These are phyloP conservation scores for Plasmodium reichenowi DNA, from an alignment of 169 alveolate species.

Conservation along the genomic window DNA sequence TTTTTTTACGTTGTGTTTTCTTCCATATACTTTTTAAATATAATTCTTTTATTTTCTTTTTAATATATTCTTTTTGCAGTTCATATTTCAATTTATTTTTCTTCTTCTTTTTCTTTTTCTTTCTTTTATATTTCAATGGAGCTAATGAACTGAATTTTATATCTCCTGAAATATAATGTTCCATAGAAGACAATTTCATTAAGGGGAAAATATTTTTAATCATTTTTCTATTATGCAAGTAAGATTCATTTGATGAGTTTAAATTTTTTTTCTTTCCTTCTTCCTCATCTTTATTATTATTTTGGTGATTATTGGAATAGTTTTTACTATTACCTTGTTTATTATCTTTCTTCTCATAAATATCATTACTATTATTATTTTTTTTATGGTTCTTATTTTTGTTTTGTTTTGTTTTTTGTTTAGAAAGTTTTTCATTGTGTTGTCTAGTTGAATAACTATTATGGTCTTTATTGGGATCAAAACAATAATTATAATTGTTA, in stretches of 20 bases:
- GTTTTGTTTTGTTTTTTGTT: not conserved
- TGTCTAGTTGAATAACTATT: not conserved
- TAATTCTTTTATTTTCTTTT: slow-evolving; percentile 48
- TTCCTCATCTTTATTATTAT: not conserved
- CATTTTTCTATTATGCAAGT: slow-evolving; percentile 41
- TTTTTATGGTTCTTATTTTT: too few species aligned
- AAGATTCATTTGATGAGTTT: slow-evolving; percentile 20
- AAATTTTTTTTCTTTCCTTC: slow-evolving; percentile 4
- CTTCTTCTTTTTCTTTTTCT: slow-evolving; percentile 25
- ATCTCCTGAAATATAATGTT: slow-evolving; percentile 74
- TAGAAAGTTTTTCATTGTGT: too few species aligned
- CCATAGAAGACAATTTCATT: slow-evolving; percentile 66
- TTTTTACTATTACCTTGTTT: too few species aligned
- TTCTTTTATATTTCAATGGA: slow-evolving; percentile 62
- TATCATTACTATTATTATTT: not conserved
- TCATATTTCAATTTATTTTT: slow-evolving; percentile 37
- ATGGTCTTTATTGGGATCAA: not conserved
- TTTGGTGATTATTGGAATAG: not conserved
- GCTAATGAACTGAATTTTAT: slow-evolving; percentile 75
- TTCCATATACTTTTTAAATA: slow-evolving; percentile 28
- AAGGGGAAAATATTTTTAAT: slow-evolving; percentile 75
- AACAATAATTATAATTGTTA: too few species aligned
- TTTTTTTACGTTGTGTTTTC: slow-evolving; percentile 41
- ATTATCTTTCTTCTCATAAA: too few species aligned
- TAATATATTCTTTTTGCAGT: slow-evolving; percentile 44